Conservation (phyloP, 2,329 filamentous ascomycete genomes). For the Fragosphaeria purpurea region DNA sequence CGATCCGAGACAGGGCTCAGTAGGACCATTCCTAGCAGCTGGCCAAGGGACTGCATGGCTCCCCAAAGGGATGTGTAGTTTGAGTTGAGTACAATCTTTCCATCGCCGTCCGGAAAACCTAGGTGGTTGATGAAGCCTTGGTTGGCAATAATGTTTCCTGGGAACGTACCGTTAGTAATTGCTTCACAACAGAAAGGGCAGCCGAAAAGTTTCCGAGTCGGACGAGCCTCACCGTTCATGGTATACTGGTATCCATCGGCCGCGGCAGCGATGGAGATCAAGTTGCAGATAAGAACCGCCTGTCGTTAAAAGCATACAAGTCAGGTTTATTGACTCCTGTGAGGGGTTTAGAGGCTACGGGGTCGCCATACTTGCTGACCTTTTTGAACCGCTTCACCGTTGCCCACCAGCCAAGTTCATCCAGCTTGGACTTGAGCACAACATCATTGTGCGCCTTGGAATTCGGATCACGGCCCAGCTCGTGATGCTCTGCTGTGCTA, state of each 20-base stretch:
- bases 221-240: slow-evolving; percentile 2
- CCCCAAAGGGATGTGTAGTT: slow-evolving; percentile 11
- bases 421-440: slow-evolving; percentile 6
- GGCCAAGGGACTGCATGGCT: slow-evolving; percentile 11
- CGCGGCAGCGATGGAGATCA: slow-evolving; percentile 9
- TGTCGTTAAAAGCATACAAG: not conserved
- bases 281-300: slow-evolving; percentile 9
- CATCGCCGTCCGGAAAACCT: slow-evolving; percentile 7
- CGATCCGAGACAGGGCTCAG: slow-evolving; percentile 9
- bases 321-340: no score
- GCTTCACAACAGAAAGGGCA: not conserved
- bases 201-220: no score
- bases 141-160: slow-evolving; percentile 12
- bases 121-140: slow-evolving; percentile 11
- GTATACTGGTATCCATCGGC: slow-evolving; percentile 10
- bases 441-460: not conserved
- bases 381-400: slow-evolving; percentile 7
- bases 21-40: slow-evolving; percentile 10
- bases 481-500: no score
- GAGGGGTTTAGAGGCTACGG: no score
- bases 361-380: not conserved
- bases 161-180: not conserved
- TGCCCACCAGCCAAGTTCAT: slow-evolving; percentile 6
- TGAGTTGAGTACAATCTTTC: slow-evolving; percentile 6
- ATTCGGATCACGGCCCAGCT: not conserved